These are phyloP conservation scores for Alternaria tenuissima DNA, from an alignment of 2,329 filamentous ascomycete species.

Conservation along the genomic window DNA sequence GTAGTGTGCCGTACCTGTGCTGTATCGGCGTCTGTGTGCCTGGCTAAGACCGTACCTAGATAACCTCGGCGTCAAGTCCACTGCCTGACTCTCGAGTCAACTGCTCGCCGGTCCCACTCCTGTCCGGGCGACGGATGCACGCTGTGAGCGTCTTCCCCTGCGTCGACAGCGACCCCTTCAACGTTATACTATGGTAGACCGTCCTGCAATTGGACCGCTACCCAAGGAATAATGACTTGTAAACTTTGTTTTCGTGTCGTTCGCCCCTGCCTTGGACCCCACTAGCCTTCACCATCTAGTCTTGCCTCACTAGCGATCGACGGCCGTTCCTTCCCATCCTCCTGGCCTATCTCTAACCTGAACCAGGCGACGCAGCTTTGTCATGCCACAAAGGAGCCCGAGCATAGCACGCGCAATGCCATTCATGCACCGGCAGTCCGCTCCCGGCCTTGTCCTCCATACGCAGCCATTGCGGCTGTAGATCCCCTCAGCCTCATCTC, in stretches of 20 bases:
- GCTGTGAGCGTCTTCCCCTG: neutral
- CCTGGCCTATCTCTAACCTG: constrained; percentile 10
- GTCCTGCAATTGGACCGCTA: neutral
- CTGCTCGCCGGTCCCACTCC: constrained; percentile 5
- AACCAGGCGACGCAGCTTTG: constrained; percentile 2
- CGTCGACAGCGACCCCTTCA: neutral
- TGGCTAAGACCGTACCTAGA: constrained; percentile 4
- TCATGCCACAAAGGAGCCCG: constrained; percentile 9
- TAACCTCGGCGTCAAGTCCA: neutral
- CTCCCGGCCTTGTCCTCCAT: constrained; percentile 4
- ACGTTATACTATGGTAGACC: neutral
- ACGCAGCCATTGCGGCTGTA: neutral
- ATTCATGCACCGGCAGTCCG: constrained; percentile 9
- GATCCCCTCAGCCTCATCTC: constrained; percentile 14
- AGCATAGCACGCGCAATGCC: constrained; percentile 11
- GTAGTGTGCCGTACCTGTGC: constrained; percentile 3
- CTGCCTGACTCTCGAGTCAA: constrained; percentile 5
- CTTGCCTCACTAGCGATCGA: constrained; percentile 3
- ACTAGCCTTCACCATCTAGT: neutral
- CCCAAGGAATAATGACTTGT: neutral
- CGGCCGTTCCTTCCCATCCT: constrained; percentile 8
- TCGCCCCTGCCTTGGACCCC: constrained; percentile 3
- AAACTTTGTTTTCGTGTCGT: constrained; percentile 3
- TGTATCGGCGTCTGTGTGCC: constrained; percentile 5
- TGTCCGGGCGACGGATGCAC: neutral